Evolutionary conservation across 352 stramenopile species (phyloP).

Genomic region (Pythium aristosporum): DNA sequence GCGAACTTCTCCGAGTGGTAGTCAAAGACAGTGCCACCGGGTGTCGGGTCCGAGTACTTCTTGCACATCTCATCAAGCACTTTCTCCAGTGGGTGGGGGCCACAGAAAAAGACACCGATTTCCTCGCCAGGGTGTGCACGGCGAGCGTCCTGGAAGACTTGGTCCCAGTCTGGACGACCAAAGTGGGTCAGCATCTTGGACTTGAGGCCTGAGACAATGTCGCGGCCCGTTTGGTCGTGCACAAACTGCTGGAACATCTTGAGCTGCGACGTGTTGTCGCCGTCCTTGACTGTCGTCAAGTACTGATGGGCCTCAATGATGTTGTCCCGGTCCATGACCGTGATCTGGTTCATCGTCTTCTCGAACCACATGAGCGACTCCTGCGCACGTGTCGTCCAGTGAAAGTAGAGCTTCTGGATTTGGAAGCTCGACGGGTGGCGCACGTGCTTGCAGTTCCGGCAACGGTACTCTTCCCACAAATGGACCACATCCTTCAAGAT

Average conservation of each 20-base stretch:
- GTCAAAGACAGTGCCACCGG: too few relatives aligned
- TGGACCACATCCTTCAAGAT: conserved; percentile 3
- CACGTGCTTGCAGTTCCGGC: neutral
- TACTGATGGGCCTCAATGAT: conserved; percentile 9
- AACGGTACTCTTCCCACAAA: neutral
- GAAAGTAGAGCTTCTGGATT: conserved; percentile 9
- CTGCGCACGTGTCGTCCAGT: conserved; percentile 5
- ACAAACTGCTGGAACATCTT: conserved; percentile 2
- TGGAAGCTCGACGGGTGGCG: too few relatives aligned
- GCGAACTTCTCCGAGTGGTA: too few relatives aligned
- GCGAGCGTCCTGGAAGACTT: conserved; percentile 4
- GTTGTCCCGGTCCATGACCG: neutral
- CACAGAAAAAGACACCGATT: conserved; percentile 6
- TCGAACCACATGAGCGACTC: conserved; percentile 8
- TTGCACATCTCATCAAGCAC: too few relatives aligned
- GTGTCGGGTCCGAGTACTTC: too few relatives aligned
- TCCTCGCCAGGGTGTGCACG: neutral
- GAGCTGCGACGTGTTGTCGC: neutral
- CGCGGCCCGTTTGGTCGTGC: neutral
- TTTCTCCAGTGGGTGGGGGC: neutral
- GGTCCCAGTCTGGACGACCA: conserved; percentile 7
- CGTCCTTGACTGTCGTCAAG: neutral
- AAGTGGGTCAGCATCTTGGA: conserved; percentile 7
- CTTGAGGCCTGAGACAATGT: neutral
- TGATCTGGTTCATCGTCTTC: conserved; percentile 15